phyloP scores from a whole-genome alignment of 768 basidiomycete genomes.

The Mycena kentingensis region DNA sequence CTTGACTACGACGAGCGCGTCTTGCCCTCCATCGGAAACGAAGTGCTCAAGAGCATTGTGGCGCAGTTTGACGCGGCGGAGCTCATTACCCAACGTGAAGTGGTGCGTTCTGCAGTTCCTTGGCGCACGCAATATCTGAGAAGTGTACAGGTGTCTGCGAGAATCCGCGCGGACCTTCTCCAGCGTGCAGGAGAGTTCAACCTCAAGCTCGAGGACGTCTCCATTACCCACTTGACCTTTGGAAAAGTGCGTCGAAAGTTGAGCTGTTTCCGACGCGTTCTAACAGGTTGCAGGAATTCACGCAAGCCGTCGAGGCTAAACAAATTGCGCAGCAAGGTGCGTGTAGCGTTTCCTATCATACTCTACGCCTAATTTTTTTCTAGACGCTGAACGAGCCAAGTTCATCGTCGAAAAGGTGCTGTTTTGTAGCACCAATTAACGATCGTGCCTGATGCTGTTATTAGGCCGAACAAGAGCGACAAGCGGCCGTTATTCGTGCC shows the following conservation, averaged over 20 bases:
- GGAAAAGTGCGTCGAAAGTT: conserved; percentile 61
- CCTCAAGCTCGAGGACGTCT: conserved; percentile 94
- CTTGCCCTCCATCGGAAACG: conserved; percentile 95
- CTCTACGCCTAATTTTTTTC: not conserved
- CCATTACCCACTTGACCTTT: conserved; percentile 89
- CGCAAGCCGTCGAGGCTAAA: conserved; percentile 99
- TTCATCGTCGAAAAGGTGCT: conserved; percentile 96
- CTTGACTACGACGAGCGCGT: conserved; percentile 98
- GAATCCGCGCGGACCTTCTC: conserved; percentile 89
- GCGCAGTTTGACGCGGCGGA: conserved; percentile 98
- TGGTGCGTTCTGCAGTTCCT: conserved; percentile 55
- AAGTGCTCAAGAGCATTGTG: conserved; percentile 96
- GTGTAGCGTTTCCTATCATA: conserved; percentile 12
- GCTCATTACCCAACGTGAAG: conserved; percentile 95
- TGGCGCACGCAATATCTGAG: not conserved
- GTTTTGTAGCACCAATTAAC: not conserved
- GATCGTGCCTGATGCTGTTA: conserved; percentile 8
- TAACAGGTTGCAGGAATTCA: conserved; percentile 69
- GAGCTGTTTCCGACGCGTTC: conserved; percentile 6
- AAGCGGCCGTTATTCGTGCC: conserved; percentile 96
- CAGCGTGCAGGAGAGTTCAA: conserved; percentile 96
- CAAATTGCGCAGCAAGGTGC: conserved; percentile 98
- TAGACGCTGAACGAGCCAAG: conserved; percentile 98
- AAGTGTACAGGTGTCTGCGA: conserved; percentile 70
- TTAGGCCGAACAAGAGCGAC: conserved; percentile 98